Evolutionary conservation across 345 rosid genomes (phyloP), one percentile per base, ranked within the genome.

Genomic region (Citrus mangshanensis): DNA sequence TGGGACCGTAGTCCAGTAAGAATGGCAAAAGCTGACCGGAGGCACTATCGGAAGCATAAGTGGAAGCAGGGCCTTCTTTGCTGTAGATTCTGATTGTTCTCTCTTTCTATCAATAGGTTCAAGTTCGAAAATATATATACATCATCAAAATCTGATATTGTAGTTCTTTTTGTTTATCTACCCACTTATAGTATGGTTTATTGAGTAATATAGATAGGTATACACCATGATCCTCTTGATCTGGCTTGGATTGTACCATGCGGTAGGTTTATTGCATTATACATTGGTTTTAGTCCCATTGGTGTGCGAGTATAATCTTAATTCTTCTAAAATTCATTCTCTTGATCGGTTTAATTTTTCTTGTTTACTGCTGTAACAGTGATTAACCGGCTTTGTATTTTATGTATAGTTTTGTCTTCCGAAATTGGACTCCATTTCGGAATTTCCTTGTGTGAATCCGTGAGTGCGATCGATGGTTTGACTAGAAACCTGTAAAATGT

Each of bases 1-100:
- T 96, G 99, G 98, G 92, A 90, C 64, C 86, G 92, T 84, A 96
- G 99, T 83, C 99, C 98, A 0, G 93, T 91, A 64, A 89, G 97
- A 82, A 94, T 96, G 97, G 89, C 87, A 0, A 91, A 91, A 87
- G 93, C 92, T 9, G 93, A 91, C 32, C 81, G 84, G 82, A 89
- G 91, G 73, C 84, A 40, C 56, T 49, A 71, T 34, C 85, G 84
- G 74, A 92, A 90, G 82, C 93, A 83, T 5, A 83, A 87, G 76
- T 79, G 97, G 98, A 91, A 79, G 86, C 83, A 82, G 60, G 73
- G 84, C 77, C 81, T 94, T 81, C 87, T 91, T 81, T 94, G 99
- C 83, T 94, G 98, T 91, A 93, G 89, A 90, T 96, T 91, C 92
- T 96, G 86, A 95, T 78, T 75, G 78, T 73, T 75, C 73, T 68